Percentiles rank a stretch among this genome's conserved stretches.
Conservation (phyloP, 2,329 filamentous ascomycete species). For the Botrytis galanthina region DNA sequence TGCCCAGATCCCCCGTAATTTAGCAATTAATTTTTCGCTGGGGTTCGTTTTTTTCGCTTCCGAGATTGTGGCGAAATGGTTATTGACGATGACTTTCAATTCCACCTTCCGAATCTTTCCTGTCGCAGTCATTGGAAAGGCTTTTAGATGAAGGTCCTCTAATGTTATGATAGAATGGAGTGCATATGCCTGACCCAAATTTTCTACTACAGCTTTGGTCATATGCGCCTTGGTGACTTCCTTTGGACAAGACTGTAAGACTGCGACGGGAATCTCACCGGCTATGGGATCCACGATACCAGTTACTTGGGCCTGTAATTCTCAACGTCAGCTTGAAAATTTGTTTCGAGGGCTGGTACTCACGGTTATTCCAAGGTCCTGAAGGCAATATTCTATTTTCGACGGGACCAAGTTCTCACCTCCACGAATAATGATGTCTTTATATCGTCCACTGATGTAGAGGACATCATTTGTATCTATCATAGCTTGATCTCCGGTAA, state of each 20-base stretch:
- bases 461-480: conserved; percentile 46
- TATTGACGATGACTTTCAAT: neutral
- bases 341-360: neutral
- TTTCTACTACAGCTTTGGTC: neutral
- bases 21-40: neutral
- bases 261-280: neutral
- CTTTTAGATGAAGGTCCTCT: neutral
- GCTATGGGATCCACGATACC: neutral
- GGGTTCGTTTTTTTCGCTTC: neutral
- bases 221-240: neutral
- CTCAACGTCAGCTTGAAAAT: neutral
- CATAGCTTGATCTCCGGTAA: conserved; percentile 53
- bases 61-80: neutral
- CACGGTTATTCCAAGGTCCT: neutral
- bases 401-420: conserved; percentile 61
- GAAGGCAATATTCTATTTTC: conserved; percentile 66
- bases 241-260: neutral
- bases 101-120: conserved; percentile 6
- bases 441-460: conserved; percentile 65
- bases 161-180: neutral
- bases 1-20: neutral
- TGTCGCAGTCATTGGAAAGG: neutral
- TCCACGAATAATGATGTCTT: conserved; percentile 68
- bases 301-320: neutral
- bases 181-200: neutral